phyloP scores from a whole-genome alignment of 352 stramenopile genomes.

The Peronospora farinosa region DNA sequence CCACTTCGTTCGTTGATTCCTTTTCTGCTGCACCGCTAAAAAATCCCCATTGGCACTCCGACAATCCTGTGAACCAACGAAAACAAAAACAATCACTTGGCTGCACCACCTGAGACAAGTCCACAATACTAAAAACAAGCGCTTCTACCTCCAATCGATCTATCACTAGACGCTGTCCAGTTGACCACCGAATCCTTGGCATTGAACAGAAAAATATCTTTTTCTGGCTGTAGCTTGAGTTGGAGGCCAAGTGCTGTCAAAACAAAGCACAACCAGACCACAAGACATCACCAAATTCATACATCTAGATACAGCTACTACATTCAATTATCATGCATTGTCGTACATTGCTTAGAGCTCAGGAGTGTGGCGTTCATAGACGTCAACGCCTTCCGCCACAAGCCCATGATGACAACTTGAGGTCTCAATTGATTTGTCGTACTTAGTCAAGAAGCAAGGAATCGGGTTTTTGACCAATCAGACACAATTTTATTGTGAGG shows the following conservation, averaged over 20 bases:
- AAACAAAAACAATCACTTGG: neutral
- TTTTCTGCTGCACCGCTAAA: slow-evolving; percentile 28
- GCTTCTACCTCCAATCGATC: slow-evolving; percentile 66
- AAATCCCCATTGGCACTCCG: slow-evolving; percentile 64
- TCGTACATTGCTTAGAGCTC: slow-evolving; percentile 76
- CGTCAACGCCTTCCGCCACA: slow-evolving; percentile 59
- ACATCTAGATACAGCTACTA: neutral
- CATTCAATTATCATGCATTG: neutral
- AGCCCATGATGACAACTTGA: slow-evolving; percentile 44
- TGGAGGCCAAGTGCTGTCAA: slow-evolving; percentile 58
- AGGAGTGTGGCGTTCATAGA: slow-evolving; percentile 72
- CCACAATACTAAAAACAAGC: neutral
- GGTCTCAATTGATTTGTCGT: neutral
- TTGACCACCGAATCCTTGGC: slow-evolving; percentile 39
- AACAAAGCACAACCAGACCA: slow-evolving; percentile 2
- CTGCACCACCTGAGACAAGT: slow-evolving; percentile 1
- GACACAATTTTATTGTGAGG: neutral
- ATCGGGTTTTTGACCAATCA: slow-evolving; percentile 9
- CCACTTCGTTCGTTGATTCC: slow-evolving; percentile 9
- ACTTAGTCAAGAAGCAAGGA: slow-evolving; percentile 7
- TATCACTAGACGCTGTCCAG: slow-evolving; percentile 72
- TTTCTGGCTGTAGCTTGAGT: slow-evolving; percentile 68
- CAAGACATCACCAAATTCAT: slow-evolving; percentile 4
- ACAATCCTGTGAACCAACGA: slow-evolving; percentile 34
- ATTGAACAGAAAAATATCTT: slow-evolving; percentile 72